Conservation (phyloP, 1,284 basidiomycete species). For the Paramarasmius palmivorus region DNA sequence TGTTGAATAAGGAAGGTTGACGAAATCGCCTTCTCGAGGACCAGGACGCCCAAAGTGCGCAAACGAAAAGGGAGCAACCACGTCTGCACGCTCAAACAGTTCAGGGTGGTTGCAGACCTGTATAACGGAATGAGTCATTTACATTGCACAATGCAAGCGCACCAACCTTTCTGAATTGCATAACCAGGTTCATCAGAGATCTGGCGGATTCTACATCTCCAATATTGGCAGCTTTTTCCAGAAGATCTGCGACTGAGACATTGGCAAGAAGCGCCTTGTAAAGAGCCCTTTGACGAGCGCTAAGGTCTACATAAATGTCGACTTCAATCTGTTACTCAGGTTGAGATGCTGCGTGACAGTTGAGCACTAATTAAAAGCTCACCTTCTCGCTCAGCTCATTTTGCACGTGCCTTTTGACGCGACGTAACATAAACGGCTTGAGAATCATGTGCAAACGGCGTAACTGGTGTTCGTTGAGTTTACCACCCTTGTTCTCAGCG, state of each 20-base stretch:
- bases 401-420: slow-evolving; percentile 98
- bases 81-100: slow-evolving; percentile 96
- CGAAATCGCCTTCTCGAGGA: slow-evolving; percentile 84
- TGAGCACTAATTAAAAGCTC: not conserved
- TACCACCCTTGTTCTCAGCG: slow-evolving; percentile 87
- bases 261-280: slow-evolving; percentile 91
- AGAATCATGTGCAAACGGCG: slow-evolving; percentile 98
- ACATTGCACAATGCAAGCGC: not conserved
- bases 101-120: slow-evolving; percentile 99
- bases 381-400: slow-evolving; percentile 99
- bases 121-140: not conserved
- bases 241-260: slow-evolving; percentile 92
- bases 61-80: slow-evolving; percentile 91
- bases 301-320: slow-evolving; percentile 94
- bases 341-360: slow-evolving; percentile 2
- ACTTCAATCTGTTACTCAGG: slow-evolving; percentile 81
- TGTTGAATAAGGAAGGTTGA: slow-evolving; percentile 84
- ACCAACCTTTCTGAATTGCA: slow-evolving; percentile 97
- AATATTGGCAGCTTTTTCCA: slow-evolving; percentile 90
- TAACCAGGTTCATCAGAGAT: slow-evolving; percentile 98
- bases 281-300: slow-evolving; percentile 90
- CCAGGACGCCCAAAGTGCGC: slow-evolving; percentile 82
- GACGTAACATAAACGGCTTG: slow-evolving; percentile 98
- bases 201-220: slow-evolving; percentile 89
- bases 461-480: slow-evolving; percentile 94